Evolutionary conservation across 208 protist genomes (phyloP).

Genomic region (Eutreptiella sp.): DNA sequence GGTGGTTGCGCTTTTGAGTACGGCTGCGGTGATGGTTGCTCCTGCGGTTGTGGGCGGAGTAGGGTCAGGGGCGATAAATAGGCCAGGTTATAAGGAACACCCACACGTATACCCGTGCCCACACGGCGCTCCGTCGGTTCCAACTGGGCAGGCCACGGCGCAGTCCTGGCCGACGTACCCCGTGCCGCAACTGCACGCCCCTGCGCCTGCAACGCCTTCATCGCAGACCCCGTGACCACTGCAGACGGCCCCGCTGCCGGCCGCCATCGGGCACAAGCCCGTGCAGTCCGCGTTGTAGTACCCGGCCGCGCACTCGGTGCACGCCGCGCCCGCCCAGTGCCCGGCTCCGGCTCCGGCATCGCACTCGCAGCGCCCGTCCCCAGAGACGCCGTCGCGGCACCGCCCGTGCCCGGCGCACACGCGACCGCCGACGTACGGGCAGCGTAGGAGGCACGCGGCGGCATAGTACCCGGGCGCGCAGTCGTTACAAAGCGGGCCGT

Average conservation of each 20-base stretch:
- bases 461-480: constrained; percentile 21
- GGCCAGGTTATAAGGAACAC: too few species aligned
- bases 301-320: not conserved
- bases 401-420: not conserved
- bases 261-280: not conserved
- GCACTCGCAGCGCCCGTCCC: not conserved
- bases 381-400: not conserved
- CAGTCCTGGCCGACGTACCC: constrained; percentile 24
- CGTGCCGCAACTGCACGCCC: constrained; percentile 2
- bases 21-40: not conserved
- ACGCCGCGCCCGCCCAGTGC: constrained; percentile 9
- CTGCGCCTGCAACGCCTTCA: not conserved
- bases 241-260: constrained; percentile 2
- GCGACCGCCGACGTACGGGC: not conserved
- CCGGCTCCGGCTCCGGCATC: not conserved
- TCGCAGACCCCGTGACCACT: constrained; percentile 25
- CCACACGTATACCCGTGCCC: too few species aligned
- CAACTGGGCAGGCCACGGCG: constrained; percentile 16
- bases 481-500: constrained; percentile 1
- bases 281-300: constrained; percentile 9
- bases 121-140: not conserved
- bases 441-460: not conserved
- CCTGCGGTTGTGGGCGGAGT: too few species aligned
- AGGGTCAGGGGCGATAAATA: too few species aligned
- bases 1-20: not conserved